Percentiles rank a stretch among this genome's conserved stretches.
Conservation (phyloP, 2,329 filamentous ascomycete species). For the Epichloe brachyelytri region DNA sequence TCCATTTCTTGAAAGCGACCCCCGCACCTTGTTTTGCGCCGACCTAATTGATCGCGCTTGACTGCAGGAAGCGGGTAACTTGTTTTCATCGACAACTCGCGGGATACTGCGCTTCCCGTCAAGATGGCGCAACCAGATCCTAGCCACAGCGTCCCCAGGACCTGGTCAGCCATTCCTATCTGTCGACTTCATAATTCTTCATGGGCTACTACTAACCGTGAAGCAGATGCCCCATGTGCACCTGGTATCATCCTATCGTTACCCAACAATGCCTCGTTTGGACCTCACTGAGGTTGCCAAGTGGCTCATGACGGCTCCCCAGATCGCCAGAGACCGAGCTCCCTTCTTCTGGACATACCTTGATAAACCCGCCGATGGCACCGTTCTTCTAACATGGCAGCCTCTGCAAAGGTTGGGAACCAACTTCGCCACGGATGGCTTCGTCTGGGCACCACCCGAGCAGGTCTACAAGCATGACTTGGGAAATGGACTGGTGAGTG, state of each 20-base stretch:
- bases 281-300: conserved; percentile 66
- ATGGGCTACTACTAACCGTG: conserved; percentile 9
- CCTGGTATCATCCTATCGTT: conserved; percentile 72
- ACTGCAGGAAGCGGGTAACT: neutral
- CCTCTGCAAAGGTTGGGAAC: conserved; percentile 56
- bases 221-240: conserved; percentile 75
- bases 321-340: conserved; percentile 70
- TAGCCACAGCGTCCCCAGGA: conserved; percentile 29
- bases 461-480: conserved; percentile 61
- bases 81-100: neutral
- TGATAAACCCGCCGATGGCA: conserved; percentile 67
- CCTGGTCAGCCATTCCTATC: conserved; percentile 19
- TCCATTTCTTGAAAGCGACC: neutral
- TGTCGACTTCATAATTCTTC: neutral
- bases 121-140: conserved; percentile 29
- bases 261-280: conserved; percentile 59
- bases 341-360: conserved; percentile 93
- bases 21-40: neutral
- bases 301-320: conserved; percentile 72
- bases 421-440: conserved; percentile 81
- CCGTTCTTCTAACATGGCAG: conserved; percentile 80
- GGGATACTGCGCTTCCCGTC: conserved; percentile 4
- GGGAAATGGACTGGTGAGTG: conserved; percentile 43
- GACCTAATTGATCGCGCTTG: neutral
- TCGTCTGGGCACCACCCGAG: conserved; percentile 79